Base-by-base conservation (phyloP, 148 eudicot species). In the Bassia scoparia region DNA sequence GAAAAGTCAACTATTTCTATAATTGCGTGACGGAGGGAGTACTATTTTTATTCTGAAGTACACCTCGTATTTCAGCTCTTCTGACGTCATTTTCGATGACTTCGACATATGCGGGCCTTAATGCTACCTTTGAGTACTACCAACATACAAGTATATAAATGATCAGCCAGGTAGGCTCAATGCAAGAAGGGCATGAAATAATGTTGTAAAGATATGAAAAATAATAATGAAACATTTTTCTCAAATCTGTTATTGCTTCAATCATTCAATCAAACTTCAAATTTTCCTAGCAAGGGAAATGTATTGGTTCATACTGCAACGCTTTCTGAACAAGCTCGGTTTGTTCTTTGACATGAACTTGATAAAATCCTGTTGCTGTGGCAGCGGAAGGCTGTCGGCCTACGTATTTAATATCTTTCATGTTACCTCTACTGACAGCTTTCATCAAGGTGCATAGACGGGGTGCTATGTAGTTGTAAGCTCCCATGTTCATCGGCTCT, bases 401-500 rank as follows among this genome's bases (percentile, higher is more conserved):
- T 5, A 79, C 86, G 35, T 92, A 92, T 52, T 88, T 89, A 56
- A 92, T 79, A 69, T 88, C 92, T 24, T 88, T 87, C 29, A 75
- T 63, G 13, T 34, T 78, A 37, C 91, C 93, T 72, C 91, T 85
- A 34, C 81, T 76, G 7, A 87, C 70, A 31, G 84, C 77, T 76
- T 87, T 89, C 96, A 88, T 89, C 7, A 89, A 85, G 59, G 92
- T 87, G 54, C 72, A 73, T 37, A 92, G 89, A 11, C 97, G 93
- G 3, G 90, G 89, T 44, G 83, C 76, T 52, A 89, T 82, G 80
- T 88, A 88, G 65, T 26, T 78, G 80, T 85, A 88, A 27, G 87
- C 96, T n/a, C 96, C 97, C 97, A 92, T 92, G 86, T 92, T 92
- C 97, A 92, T 86, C 24, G 96, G 96, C 81, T 92, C 97, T 75